phyloP scores from a whole-genome alignment of 306 rosid genomes.

The Sindora glabra region DNA sequence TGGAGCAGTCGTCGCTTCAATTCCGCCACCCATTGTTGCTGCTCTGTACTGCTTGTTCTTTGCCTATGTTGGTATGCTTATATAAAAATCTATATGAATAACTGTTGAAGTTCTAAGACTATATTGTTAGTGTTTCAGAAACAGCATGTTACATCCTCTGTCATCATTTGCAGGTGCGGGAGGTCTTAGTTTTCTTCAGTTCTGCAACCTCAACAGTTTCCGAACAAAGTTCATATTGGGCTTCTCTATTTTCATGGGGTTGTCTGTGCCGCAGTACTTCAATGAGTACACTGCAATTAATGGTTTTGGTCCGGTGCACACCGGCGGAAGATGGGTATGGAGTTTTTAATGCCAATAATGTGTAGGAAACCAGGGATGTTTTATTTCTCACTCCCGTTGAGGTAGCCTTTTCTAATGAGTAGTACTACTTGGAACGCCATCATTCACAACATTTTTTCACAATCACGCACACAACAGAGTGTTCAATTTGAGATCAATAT shows the following conservation, averaged over 20 bases:
- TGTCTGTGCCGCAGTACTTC: constrained; percentile 92
- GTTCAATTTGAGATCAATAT: no score
- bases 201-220: constrained; percentile 95
- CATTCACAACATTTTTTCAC: no score
- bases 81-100: neutral
- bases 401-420: no score
- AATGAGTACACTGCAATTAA: constrained; percentile 73
- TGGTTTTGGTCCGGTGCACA: constrained; percentile 91
- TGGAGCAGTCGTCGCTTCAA: constrained; percentile 93
- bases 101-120: no score
- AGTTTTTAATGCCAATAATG: no score
- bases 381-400: no score
- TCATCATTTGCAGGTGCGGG: constrained; percentile 42
- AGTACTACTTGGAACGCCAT: no score
- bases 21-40: constrained; percentile 84
- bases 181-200: constrained; percentile 93
- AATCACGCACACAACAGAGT: no score
- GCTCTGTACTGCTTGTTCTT: constrained; percentile 94
- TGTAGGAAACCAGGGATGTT: no score
- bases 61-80: constrained; percentile 81
- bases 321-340: constrained; percentile 85
- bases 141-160: neutral
- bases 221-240: constrained; percentile 83
- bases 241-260: constrained; percentile 85
- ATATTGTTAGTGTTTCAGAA: no score